Base-by-base conservation (phyloP, 2,329 filamentous ascomycete species). In the Penicillium sp. region DNA sequence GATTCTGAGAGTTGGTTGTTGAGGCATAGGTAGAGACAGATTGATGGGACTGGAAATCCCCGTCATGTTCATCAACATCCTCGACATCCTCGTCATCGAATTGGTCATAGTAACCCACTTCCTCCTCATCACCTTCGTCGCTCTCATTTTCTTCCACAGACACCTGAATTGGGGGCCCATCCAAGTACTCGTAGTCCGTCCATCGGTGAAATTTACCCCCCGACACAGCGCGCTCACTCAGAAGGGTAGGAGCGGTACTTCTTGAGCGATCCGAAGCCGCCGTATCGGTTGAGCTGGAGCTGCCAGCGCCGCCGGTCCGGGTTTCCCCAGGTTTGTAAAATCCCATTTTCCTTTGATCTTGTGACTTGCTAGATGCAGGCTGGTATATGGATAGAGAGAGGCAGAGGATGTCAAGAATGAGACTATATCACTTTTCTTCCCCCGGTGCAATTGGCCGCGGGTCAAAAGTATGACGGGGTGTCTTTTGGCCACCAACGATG, bases 21-120 rank as follows among this genome's bases (percentile, higher is more conserved):
- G 90, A 95, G 59, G 83, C 82, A 67, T 90, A 94, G 1, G 90
- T 95, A 51, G 88, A 85, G 56, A 82, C 77, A 0, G 89, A 93
- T 26, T 80, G 76, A 39, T 78, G 75, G 13, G 61, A 63, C 38
- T 63, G 58, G 33, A 28, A 26, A 13, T 44, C 41, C 24, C 43
- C 39, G 11, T 44, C 43, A 12, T 35, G 11, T 38, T 46, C 36
- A 9, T 46, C 27, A 5, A 12, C 28, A 3, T 43, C 32, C 2
- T 43, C 41, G 0, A 13, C 32, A 3, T 43, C 33, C 3, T 36
- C 41, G 4, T 37, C 41, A 35, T 43, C 41, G 18, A 18, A 18
- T 18, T 18, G 18, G 18, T 18, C 18, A 18, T 18, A 18, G 3
- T 18, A 18, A 3, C 18, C 18, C 18, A 3, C 18, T 18, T 18